Base-by-base conservation (phyloP, 1,284 basidiomycete genomes). In the Papiliotrema terrestris region DNA sequence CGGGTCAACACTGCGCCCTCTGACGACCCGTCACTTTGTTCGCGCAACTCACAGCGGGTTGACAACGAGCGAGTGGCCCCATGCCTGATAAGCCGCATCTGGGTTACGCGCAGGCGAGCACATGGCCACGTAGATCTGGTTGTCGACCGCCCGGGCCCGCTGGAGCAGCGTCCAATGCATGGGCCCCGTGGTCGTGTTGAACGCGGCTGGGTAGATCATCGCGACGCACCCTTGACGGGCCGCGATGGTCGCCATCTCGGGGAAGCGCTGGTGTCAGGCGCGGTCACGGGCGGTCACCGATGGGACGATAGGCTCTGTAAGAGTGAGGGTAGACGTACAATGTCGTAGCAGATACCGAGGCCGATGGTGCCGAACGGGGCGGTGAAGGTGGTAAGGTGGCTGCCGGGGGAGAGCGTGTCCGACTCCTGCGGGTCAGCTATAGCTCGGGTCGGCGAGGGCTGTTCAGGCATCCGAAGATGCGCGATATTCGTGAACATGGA, bases 151-250 rank as follows among this genome's bases (percentile, higher is more conserved):
- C 54, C 93, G 83, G 52, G 86, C 86, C 51, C 90, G 83, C 69
- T 92, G 89, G 13, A 99, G 81, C 1, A 98, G 81, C 64, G 95
- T 91, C 95, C 95, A 99, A 72, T 98, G 92, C 51, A 97, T 79
- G 0, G 95, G 95, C 0, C 96, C 96, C 0, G 95, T 98, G 0
- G 94, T 97, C 58, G 79, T 75, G 65, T 80, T 80, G 75, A 80
- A 80, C 3, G 80, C 80, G 2, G 78, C 76, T 6, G 93, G 93
- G 74, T 98, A 98, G 58, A 98, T 84, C 69, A 98, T 84, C 13
- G 89, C 83, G 56, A 95, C 86, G 60, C 89, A 92, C 0, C 93
- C 92, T 82, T 86, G 80, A 50, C 96, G 84, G 32, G 94, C 91
- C 49, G 89, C 86, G 58, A 93, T 88, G 85, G 89, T 89, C 5